Percentiles rank a stretch among this genome's conserved stretches.
Evolutionary conservation across 2,329 filamentous ascomycete species (phyloP).

Genomic region (Cyphellophora europaea): DNA sequence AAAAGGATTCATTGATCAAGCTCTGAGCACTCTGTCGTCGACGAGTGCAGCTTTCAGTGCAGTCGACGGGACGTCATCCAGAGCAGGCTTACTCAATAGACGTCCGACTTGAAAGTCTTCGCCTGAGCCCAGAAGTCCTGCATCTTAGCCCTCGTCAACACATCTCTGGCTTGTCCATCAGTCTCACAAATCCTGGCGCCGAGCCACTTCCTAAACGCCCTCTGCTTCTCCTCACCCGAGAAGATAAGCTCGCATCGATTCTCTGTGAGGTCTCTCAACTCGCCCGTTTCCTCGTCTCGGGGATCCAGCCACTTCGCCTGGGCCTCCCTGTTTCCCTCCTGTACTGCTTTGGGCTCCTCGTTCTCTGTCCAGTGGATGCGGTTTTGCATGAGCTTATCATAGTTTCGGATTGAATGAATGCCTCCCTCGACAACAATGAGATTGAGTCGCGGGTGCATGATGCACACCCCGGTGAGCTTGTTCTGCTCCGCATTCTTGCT

Average conservation of each 20-base stretch:
- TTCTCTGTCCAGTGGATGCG: constrained; percentile 96
- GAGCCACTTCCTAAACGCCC: constrained; percentile 78
- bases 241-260: constrained; percentile 83
- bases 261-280: constrained; percentile 67
- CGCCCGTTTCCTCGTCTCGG: constrained; percentile 62
- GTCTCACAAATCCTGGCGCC: constrained; percentile 81
- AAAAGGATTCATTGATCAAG: too few species aligned
- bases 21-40: too few species aligned
- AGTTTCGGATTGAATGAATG: constrained; percentile 68
- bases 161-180: constrained; percentile 77
- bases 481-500: constrained; percentile 86
- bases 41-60: too few species aligned
- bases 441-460: constrained; percentile 83
- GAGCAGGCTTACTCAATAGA: too few species aligned
- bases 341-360: constrained; percentile 51
- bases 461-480: constrained; percentile 76
- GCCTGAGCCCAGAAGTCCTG: constrained; percentile 92
- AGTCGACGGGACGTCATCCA: too few species aligned
- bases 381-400: constrained; percentile 86
- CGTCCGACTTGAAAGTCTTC: constrained; percentile 48
- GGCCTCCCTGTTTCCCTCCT: constrained; percentile 50
- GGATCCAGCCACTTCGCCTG: constrained; percentile 66
- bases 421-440: constrained; percentile 90
- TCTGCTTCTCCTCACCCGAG: constrained; percentile 76
- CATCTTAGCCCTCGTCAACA: constrained; percentile 72